These are phyloP conservation scores for Mitragyna speciosa DNA, from an alignment of 257 asterid species.

Conservation along the genomic window DNA sequence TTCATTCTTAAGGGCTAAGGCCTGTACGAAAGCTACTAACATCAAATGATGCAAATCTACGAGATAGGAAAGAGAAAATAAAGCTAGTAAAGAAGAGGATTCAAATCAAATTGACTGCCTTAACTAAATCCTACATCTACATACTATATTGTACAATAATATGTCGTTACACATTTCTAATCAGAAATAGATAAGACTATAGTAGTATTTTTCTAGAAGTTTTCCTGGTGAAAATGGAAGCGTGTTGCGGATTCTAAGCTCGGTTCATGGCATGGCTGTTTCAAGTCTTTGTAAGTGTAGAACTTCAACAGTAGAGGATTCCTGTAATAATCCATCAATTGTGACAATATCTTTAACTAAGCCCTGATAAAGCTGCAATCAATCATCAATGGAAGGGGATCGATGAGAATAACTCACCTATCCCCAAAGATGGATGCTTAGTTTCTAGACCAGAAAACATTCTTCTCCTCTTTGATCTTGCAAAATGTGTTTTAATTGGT, in stretches of 20 bases:
- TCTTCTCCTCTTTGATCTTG: constrained; percentile 93
- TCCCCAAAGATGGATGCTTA: constrained; percentile 59
- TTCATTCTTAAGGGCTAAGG: too few species aligned
- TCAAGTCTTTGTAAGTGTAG: constrained; percentile 55
- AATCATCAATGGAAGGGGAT: not conserved
- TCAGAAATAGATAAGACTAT: not conserved
- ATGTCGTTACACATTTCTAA: not conserved
- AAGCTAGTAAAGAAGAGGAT: not conserved
- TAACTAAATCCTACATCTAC: not conserved
- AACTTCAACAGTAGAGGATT: constrained; percentile 89
- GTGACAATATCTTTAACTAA: not conserved
- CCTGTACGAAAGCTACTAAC: not conserved
- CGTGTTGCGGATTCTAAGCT: constrained; percentile 68
- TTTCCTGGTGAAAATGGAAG: constrained; percentile 91
- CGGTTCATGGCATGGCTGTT: constrained; percentile 62
- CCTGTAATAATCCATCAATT: constrained; percentile 45
- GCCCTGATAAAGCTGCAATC: not conserved
- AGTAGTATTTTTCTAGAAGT: constrained; percentile 43
- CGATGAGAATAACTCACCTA: constrained; percentile 45
- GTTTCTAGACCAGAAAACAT: constrained; percentile 57
- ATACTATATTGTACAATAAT: not conserved
- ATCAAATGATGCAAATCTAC: not conserved
- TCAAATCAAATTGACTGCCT: not conserved
- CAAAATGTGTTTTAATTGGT: constrained; percentile 88
- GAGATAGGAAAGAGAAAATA: not conserved